These are phyloP conservation scores for Globisporangium mamillatum DNA, from an alignment of 352 stramenopile genomes.

Conservation along the genomic window DNA sequence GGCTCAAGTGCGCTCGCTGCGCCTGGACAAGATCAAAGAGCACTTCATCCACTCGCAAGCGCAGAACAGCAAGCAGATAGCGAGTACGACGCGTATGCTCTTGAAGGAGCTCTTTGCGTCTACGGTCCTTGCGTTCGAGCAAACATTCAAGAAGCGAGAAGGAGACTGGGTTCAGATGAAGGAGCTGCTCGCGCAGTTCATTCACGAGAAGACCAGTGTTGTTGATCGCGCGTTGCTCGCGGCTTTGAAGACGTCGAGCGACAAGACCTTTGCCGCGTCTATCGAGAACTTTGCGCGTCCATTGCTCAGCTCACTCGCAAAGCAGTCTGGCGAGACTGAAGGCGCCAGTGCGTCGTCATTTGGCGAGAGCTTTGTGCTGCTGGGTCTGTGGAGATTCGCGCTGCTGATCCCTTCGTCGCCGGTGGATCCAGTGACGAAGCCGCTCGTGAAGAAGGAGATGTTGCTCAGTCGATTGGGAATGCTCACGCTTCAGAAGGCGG, in stretches of 20 bases:
- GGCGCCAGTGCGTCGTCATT: slow-evolving; percentile 18
- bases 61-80: slow-evolving; percentile 20
- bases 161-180: slow-evolving; percentile 29
- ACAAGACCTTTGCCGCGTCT: slow-evolving; percentile 14
- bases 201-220: not conserved
- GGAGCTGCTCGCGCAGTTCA: slow-evolving; percentile 6
- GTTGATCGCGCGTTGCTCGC: slow-evolving; percentile 2
- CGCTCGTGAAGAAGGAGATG: slow-evolving; percentile 92
- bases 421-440: slow-evolving; percentile 94
- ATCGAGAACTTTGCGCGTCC: slow-evolving; percentile 15
- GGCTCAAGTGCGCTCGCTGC: slow-evolving; percentile 40
- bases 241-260: slow-evolving; percentile 17
- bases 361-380: slow-evolving; percentile 82
- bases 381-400: slow-evolving; percentile 92
- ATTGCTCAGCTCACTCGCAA: slow-evolving; percentile 13
- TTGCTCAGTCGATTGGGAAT: slow-evolving; percentile 86
- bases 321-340: not conserved
- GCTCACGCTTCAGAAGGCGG: slow-evolving; percentile 56
- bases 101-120: slow-evolving; percentile 46
- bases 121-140: slow-evolving; percentile 56
- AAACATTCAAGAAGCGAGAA: slow-evolving; percentile 27
- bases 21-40: slow-evolving; percentile 49
- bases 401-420: slow-evolving; percentile 93
- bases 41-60: slow-evolving; percentile 33
- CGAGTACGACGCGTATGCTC: slow-evolving; percentile 22